phyloP scores from a whole-genome alignment of 164 flowering plant genomes.

The Paratinospora sagittata region DNA sequence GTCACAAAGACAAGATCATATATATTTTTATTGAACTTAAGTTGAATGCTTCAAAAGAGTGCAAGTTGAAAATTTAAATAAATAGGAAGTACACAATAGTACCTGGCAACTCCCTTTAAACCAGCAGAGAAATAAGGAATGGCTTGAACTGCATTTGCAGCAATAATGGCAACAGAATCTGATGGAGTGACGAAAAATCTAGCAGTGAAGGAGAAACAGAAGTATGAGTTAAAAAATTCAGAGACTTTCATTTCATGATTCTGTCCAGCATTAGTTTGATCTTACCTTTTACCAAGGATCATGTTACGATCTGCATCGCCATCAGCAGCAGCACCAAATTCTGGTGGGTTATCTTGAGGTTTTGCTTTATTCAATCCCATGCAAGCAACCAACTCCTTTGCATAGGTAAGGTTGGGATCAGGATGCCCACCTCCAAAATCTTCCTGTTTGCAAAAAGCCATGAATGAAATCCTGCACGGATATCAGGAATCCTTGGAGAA shows the following conservation, averaged over 20 bases:
- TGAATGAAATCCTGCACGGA: slow-evolving; percentile 6
- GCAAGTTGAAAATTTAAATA: background rate
- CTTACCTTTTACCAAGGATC: slow-evolving; percentile 94
- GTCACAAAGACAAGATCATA: background rate
- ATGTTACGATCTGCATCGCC: slow-evolving; percentile 99
- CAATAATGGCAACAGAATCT: slow-evolving; percentile 98
- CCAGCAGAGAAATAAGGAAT: slow-evolving; percentile 93
- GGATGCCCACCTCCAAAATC: slow-evolving; percentile 99
- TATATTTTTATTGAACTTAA: background rate
- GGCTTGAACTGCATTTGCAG: slow-evolving; percentile 91
- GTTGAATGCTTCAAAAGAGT: background rate
- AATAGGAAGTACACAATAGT: background rate
- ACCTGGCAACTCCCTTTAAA: slow-evolving; percentile 98
- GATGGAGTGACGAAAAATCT: slow-evolving; percentile 99
- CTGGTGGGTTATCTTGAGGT: slow-evolving; percentile 68
- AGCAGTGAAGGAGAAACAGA: slow-evolving; percentile 17
- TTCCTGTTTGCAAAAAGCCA: slow-evolving; percentile 45
- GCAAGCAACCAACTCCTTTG: slow-evolving; percentile 90
- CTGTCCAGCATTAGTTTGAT: background rate
- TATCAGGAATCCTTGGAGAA: background rate
- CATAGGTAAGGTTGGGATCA: slow-evolving; percentile 97
- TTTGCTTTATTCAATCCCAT: slow-evolving; percentile 79
- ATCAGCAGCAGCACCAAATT: slow-evolving; percentile 99
- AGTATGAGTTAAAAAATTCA: background rate
- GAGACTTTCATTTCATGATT: background rate